Percentiles rank a stretch among this genome's conserved stretches.
Conservation (phyloP, 1,284 basidiomycete genomes). For the Cystobasidium sp. region DNA sequence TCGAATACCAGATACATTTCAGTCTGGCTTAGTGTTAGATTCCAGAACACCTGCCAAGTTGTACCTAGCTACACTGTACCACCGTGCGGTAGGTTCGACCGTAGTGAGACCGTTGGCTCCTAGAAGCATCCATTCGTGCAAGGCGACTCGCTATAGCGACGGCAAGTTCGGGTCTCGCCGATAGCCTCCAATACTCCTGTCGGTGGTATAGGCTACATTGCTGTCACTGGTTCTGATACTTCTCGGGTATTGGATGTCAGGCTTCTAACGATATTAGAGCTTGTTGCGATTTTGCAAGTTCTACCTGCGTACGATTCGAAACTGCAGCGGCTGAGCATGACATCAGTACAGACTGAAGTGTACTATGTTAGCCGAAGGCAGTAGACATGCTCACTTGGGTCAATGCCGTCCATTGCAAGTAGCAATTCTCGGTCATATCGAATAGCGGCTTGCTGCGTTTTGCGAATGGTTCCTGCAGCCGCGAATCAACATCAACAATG, state of each 20-base stretch:
- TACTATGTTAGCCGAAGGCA: not conserved
- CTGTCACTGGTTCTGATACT: too few species aligned
- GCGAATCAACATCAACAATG: not conserved
- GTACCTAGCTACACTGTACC: too few species aligned
- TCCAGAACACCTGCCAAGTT: too few species aligned
- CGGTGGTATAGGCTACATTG: too few species aligned
- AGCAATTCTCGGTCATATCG: constrained; percentile 49
- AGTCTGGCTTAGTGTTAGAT: too few species aligned
- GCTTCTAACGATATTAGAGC: constrained; percentile 33
- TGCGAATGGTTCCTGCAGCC: constrained; percentile 51
- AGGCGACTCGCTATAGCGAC: too few species aligned
- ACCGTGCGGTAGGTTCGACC: too few species aligned
- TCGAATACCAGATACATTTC: constrained; percentile 8
- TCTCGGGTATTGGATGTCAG: not conserved
- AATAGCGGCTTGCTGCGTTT: constrained; percentile 52
- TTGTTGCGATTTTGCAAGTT: constrained; percentile 30
- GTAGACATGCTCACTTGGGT: not conserved
- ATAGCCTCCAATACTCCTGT: too few species aligned
- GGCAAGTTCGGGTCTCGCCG: too few species aligned
- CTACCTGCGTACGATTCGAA: constrained; percentile 17
- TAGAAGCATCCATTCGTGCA: too few species aligned
- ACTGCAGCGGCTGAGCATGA: not conserved
- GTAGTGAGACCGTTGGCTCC: too few species aligned
- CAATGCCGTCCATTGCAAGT: constrained; percentile 31
- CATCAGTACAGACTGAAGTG: not conserved